These are phyloP conservation scores for Physcomitrium patens DNA, from an alignment of 225 moss, liverwort and hornwort genomes.

Conservation along the genomic window DNA sequence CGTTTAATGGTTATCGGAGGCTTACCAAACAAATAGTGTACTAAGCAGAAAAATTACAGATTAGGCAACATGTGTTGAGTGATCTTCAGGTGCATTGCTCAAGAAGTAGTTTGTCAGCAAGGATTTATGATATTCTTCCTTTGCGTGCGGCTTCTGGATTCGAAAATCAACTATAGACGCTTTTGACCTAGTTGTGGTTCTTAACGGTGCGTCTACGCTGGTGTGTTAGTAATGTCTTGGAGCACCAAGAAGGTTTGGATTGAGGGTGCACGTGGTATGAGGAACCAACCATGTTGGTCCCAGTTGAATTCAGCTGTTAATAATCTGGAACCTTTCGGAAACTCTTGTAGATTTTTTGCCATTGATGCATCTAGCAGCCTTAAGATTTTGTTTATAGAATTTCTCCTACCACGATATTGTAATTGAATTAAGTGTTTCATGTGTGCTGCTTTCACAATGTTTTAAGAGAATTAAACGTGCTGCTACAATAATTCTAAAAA, in stretches of 20 bases:
- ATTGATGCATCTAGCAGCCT: neutral
- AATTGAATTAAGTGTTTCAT: neutral
- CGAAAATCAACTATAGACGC: neutral
- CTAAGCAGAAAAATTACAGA: conserved; percentile 13
- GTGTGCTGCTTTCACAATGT: neutral
- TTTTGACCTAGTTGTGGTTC: conserved; percentile 12
- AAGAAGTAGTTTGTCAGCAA: no score
- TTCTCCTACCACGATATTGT: neutral
- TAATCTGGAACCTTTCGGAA: neutral
- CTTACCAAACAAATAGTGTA: conserved; percentile 13
- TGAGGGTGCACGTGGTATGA: conserved; percentile 3
- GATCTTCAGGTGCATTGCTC: no score
- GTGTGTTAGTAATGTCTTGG: neutral
- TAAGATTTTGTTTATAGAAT: conserved; percentile 10
- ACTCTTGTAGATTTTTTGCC: neutral
- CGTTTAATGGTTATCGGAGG: no score
- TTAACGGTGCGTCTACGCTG: neutral
- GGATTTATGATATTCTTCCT: no score
- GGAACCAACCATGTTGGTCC: neutral
- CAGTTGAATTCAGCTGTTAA: neutral
- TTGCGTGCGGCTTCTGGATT: no score
- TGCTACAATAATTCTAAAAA: neutral
- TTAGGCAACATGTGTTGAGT: neutral
- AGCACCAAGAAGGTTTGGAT: conserved; percentile 13
- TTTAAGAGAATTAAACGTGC: conserved; percentile 12